Base-by-base conservation (phyloP, 331 rosid species). In the Rosa hybrid region DNA sequence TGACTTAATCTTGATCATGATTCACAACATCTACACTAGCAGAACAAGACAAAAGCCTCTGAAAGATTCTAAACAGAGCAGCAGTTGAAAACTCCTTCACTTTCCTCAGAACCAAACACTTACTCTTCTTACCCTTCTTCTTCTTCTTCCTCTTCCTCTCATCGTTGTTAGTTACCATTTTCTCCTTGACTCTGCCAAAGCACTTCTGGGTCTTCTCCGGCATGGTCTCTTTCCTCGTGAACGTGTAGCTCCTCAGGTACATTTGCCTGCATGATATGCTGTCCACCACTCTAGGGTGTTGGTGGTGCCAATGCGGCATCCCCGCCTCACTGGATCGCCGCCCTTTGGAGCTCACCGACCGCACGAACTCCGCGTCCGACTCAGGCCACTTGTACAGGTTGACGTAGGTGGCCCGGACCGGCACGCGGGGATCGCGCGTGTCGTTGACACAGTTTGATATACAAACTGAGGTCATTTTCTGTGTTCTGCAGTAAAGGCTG, bases 331-430 rank as follows among this genome's bases (percentile, higher is more conserved):
- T 50, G 7, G 51, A 41, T 3, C 51, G 81, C 75, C 84, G 75
- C 41, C 84, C 83, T 0, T 81, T 83, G 38, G 88, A 82, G 76
- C 94, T 89, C 72, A 89, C 87, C 0, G 92, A 91, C 56, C 88
- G 81, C 80, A 89, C 94, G 12, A 93, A 91, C 84, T 93, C 98
- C 0, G 92, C 92, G 5, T 93, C 98, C 0, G 97, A 93, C 74
- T 95, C 99, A 8, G 97, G 96, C 98, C 97, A 95, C 82, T 91
- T 93, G 90, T 93, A 87, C 39, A 95, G 94, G 90, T 91, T 91
- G 70, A 91, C 88, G 59, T 95, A 95, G 3, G 91, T 88, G 0
- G 96, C 97, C 4, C 99, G 86, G 45, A 88, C 87, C 7, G 98
- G 98, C 71, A 91, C 87, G 27, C 90, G 88, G 2, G 96, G 89